phyloP scores from a whole-genome alignment of 768 basidiomycete species.

The Trametes cingulata region DNA sequence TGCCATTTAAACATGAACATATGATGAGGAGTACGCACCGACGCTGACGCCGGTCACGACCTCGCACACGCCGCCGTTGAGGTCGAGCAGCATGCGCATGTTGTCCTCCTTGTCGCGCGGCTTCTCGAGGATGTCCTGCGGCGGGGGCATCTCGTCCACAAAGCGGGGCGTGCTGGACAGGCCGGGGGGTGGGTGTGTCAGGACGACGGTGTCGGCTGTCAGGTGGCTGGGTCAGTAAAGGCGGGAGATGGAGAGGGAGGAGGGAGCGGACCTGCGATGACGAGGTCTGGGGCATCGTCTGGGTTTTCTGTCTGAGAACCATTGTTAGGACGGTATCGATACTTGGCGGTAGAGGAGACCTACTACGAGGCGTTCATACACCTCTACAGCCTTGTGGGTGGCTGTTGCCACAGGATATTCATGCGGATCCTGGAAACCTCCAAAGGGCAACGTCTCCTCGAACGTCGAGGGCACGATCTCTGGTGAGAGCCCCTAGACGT shows the following conservation, averaged over 20 bases:
- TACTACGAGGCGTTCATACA: slow-evolving; percentile 81
- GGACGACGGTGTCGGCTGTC: slow-evolving; percentile 93
- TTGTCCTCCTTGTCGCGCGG: slow-evolving; percentile 79
- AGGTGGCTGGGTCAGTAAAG: background rate
- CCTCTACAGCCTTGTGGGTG: slow-evolving; percentile 80
- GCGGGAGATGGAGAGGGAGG: background rate
- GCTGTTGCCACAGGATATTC: slow-evolving; percentile 80
- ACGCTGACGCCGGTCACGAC: slow-evolving; percentile 90
- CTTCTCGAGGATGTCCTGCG: slow-evolving; percentile 88
- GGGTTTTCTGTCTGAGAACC: slow-evolving; percentile 47
- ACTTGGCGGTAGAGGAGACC: slow-evolving; percentile 25
- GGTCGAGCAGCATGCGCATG: slow-evolving; percentile 80
- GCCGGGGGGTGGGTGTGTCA: slow-evolving; percentile 69
- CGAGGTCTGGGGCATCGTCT: slow-evolving; percentile 75
- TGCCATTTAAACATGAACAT: too few relatives aligned
- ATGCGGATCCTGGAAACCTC: slow-evolving; percentile 66
- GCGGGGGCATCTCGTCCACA: slow-evolving; percentile 48
- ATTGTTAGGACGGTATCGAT: background rate
- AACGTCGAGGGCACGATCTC: slow-evolving; percentile 79
- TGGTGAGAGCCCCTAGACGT: slow-evolving; percentile 56
- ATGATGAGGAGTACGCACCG: slow-evolving; percentile 42
- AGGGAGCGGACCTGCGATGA: slow-evolving; percentile 60
- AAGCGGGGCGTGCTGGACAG: slow-evolving; percentile 54
- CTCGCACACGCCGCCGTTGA: slow-evolving; percentile 86
- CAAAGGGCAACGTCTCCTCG: slow-evolving; percentile 70